These are phyloP conservation scores for Aspergillus floridensis DNA, from an alignment of 2,329 filamentous ascomycete species.

Conservation along the genomic window DNA sequence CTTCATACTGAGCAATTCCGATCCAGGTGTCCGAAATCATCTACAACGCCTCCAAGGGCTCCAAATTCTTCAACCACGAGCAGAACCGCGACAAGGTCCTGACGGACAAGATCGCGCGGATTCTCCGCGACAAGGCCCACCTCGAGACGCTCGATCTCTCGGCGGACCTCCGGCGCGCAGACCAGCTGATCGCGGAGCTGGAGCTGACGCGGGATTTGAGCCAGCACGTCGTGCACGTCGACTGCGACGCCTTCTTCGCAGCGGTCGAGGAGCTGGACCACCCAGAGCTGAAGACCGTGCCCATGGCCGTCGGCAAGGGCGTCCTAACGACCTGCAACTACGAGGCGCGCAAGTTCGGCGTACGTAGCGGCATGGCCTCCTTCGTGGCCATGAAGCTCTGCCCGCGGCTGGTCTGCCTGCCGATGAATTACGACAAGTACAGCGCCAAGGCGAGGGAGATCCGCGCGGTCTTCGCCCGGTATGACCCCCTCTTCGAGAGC, in stretches of 20 bases:
- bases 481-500: conserved; percentile 87
- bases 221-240: conserved; percentile 84
- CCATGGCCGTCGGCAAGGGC: conserved; percentile 83
- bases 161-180: conserved; percentile 70
- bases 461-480: conserved; percentile 75
- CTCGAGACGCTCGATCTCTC: conserved; percentile 75
- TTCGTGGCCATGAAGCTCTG: conserved; percentile 96
- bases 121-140: conserved; percentile 69
- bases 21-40: conserved; percentile 85
- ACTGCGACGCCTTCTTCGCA: conserved; percentile 97
- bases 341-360: conserved; percentile 82
- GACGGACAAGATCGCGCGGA: conserved; percentile 79
- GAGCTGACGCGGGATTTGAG: conserved; percentile 77
- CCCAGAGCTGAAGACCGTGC: conserved; percentile 79
- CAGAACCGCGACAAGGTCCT: conserved; percentile 76
- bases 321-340: conserved; percentile 80
- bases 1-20: not conserved
- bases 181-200: conserved; percentile 75
- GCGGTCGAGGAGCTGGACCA: conserved; percentile 83
- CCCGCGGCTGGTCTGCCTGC: conserved; percentile 76
- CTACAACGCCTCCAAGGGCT: conserved; percentile 93
- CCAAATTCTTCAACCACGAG: conserved; percentile 93
- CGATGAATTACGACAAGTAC: conserved; percentile 88
- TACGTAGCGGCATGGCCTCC: conserved; percentile 89
- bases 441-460: conserved; percentile 85